Evolutionary conservation across 2,329 filamentous ascomycete species (phyloP).

Genomic region (Elsinoe perseae): DNA sequence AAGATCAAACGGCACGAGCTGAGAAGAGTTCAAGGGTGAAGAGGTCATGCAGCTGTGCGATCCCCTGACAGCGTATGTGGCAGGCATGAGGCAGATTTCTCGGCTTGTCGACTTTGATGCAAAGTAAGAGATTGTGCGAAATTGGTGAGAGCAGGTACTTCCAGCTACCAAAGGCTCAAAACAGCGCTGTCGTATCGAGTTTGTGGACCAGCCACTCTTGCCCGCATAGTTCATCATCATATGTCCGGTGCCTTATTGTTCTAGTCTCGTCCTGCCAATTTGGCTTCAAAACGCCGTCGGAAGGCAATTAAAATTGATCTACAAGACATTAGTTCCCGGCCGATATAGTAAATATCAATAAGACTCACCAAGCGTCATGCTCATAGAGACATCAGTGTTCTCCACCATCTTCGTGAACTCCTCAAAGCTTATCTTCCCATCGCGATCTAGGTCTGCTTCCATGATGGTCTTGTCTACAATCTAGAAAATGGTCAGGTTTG

Average conservation of each 20-base stretch:
- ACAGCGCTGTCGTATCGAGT: not conserved
- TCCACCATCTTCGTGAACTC: conserved; percentile 99
- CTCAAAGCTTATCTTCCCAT: conserved; percentile 98
- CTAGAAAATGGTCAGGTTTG: conserved; percentile 31
- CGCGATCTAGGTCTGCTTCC: conserved; percentile 92
- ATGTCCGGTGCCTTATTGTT: no score
- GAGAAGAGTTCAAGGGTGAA: no score
- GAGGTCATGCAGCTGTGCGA: no score
- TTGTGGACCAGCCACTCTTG: not conserved
- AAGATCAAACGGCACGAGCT: no score
- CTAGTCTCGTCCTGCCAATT: no score
- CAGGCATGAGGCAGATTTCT: no score
- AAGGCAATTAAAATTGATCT: conserved; percentile 2
- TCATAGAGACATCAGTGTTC: conserved; percentile 68
- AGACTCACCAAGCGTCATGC: conserved; percentile 56
- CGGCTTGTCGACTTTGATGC: no score
- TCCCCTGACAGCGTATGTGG: no score
- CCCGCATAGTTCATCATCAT: no score
- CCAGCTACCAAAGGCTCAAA: no score
- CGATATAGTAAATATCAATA: not conserved
- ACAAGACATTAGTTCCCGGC: not conserved
- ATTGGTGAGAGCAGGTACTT: no score
- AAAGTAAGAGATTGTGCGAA: no score
- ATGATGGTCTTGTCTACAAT: conserved; percentile 99
- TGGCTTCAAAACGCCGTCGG: not conserved